Evolutionary conservation across 352 stramenopile genomes (phyloP), one percentile per base, ranked within the genome.

Genomic region (Phytopythium kandeliae): DNA sequence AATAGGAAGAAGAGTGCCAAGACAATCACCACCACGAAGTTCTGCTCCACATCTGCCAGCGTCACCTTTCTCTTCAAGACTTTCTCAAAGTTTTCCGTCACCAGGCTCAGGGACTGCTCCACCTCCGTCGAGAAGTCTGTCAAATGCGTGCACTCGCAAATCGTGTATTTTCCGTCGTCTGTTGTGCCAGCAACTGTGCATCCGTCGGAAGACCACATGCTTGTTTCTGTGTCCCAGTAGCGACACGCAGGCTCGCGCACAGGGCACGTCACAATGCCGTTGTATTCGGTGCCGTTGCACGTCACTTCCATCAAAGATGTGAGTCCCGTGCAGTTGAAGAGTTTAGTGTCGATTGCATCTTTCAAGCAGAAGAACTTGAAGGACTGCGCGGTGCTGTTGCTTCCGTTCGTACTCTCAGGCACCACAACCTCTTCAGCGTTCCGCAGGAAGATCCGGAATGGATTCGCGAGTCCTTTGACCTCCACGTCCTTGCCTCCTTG

Each of bases 71-170:
- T 66, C 2, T 63, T 73, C 3, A 89, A 44, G 25, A 86, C 75
- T 28, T 72, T 71, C 25, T 72, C 71, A 46, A 90, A 86, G 45
- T 90, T 74, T 47, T 73, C 61, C 0, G 67, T 70, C 11, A 90
- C 74, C 12, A 78, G 58, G 24, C 63, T 67, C 15, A 86, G 31
- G 2, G 78, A 80, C 33, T 87, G 57, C n/a, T 70, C 60, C 6
- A 88, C 69, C 57, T 90, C 61, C 0, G 78, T 85, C 4, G 71
- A 74, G 31, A 90, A 90, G 46, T 90, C 78, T 0, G 78, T 90
- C 34, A 90, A 59, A 59, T 90, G 78, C 16, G 65, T 83, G 52
- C 78, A 90, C 43, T 83, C 69, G 44, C 78, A 90, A 26, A 87
- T 82, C 25, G 74, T 90, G 44, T 86, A 88, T n/a, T 76, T 58